A percentile compares a stretch with the other conserved stretches of the same genome.
Conservation (phyloP, 2,329 filamentous ascomycete genomes). For the Cladosporium sphaerospermum region DNA sequence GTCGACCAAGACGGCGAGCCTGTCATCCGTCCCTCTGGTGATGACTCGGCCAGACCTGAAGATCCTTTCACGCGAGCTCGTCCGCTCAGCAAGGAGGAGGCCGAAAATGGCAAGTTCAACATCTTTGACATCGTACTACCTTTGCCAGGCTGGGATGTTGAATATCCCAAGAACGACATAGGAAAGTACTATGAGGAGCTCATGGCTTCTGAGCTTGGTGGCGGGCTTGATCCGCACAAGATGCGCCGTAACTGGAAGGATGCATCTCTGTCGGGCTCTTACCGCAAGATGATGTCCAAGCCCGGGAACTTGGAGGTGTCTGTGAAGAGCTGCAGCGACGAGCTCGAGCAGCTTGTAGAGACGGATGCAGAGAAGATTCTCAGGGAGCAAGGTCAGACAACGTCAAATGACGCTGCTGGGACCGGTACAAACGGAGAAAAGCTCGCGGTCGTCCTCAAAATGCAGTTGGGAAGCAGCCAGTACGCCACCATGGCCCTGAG, state of each 20-base stretch:
- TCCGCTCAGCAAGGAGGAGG: slow-evolving; percentile 69
- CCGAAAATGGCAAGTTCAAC: slow-evolving; percentile 64
- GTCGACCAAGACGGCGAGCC: slow-evolving; percentile 59
- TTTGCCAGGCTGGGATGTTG: slow-evolving; percentile 82
- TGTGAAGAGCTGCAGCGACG: slow-evolving; percentile 62
- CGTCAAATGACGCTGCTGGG: slow-evolving; percentile 5
- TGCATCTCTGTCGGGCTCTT: slow-evolving; percentile 80
- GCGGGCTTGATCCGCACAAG: slow-evolving; percentile 69
- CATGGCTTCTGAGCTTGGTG: slow-evolving; percentile 75
- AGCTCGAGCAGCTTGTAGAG: slow-evolving; percentile 72
- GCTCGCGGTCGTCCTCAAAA: slow-evolving; percentile 63
- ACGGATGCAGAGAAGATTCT: slow-evolving; percentile 72
- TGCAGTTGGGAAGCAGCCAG: slow-evolving; percentile 71
- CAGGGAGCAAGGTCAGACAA: slow-evolving; percentile 12
- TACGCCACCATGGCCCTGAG: slow-evolving; percentile 80
- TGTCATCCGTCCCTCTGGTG: slow-evolving; percentile 54
- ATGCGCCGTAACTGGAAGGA: slow-evolving; percentile 86
- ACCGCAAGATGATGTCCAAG: slow-evolving; percentile 74
- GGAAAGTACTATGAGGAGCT: slow-evolving; percentile 79
- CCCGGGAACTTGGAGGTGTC: slow-evolving; percentile 61
- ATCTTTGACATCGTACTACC: slow-evolving; percentile 89
- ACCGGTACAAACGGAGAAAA: slow-evolving; percentile 36
- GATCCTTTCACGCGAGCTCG: slow-evolving; percentile 64
- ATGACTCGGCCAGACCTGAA: slow-evolving; percentile 49
- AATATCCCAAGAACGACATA: slow-evolving; percentile 78